Conservation (phyloP, 768 basidiomycete genomes). For the Hericium erinaceus region DNA sequence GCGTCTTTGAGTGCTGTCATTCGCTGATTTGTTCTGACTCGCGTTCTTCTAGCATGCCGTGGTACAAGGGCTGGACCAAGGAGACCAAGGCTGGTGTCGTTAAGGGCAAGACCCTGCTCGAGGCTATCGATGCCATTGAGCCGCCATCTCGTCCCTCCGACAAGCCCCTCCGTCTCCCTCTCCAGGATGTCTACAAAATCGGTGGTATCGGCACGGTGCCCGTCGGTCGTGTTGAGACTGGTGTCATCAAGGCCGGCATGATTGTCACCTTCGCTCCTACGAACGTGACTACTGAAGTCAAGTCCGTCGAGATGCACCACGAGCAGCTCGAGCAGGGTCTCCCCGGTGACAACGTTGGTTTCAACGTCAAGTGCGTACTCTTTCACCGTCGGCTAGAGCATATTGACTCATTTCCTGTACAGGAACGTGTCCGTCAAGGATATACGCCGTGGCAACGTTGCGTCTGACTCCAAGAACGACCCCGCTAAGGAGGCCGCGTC, state of each 20-base stretch:
- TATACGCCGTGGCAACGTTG: slow-evolving; percentile 99
- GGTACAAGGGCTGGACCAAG: slow-evolving; percentile 99
- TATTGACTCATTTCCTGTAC: slow-evolving; percentile 6
- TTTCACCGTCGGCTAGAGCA: not conserved
- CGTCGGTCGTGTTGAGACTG: slow-evolving; percentile 99
- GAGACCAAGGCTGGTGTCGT: slow-evolving; percentile 86
- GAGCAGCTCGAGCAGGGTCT: slow-evolving; percentile 90
- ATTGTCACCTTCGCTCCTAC: slow-evolving; percentile 93
- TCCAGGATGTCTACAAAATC: slow-evolving; percentile 99
- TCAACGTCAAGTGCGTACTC: slow-evolving; percentile 84
- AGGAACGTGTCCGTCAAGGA: slow-evolving; percentile 99
- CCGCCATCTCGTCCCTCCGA: slow-evolving; percentile 94
- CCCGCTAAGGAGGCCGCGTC: slow-evolving; percentile 98
- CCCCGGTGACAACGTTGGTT: slow-evolving; percentile 99
- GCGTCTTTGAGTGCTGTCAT: slow-evolving; percentile 19
- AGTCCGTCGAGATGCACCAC: slow-evolving; percentile 99
- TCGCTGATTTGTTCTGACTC: slow-evolving; percentile 4
- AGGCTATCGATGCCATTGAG: slow-evolving; percentile 99
- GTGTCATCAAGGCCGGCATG: slow-evolving; percentile 99
- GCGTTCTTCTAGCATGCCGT: slow-evolving; percentile 67
- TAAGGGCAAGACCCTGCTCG: slow-evolving; percentile 99
- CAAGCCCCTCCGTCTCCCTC: slow-evolving; percentile 99
- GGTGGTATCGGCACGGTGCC: slow-evolving; percentile 99
- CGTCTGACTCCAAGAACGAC: slow-evolving; percentile 99
- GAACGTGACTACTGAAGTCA: slow-evolving; percentile 99